These are phyloP conservation scores for Solanum arcanum DNA, from an alignment of 257 asterid genomes.

Conservation along the genomic window DNA sequence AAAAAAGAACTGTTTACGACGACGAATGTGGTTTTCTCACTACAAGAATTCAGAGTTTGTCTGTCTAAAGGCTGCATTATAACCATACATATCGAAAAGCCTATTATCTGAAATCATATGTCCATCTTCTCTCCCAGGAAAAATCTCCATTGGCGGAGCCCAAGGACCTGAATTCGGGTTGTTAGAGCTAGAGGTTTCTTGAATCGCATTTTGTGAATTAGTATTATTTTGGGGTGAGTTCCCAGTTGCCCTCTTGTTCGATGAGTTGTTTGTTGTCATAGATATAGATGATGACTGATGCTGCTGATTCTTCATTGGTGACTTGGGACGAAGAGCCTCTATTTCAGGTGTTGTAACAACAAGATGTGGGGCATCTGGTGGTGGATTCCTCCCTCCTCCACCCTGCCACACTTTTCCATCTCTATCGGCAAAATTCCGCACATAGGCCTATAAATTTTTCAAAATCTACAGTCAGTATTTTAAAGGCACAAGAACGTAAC, in stretches of 20 bases:
- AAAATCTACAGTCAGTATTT: constrained; percentile 3
- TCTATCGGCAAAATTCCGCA: constrained; percentile 54
- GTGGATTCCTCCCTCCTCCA: constrained; percentile 96
- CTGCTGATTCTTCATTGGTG: constrained; percentile 97
- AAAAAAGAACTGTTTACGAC: background rate
- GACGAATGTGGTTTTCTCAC: background rate
- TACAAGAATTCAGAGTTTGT: constrained; percentile 37
- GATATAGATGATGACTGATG: constrained; percentile 47
- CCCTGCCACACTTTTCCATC: constrained; percentile 97
- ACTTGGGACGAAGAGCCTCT: constrained; percentile 87
- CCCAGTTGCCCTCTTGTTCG: constrained; percentile 50
- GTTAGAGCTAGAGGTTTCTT: constrained; percentile 48
- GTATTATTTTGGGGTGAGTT: constrained; percentile 49
- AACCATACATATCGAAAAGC: constrained; percentile 47
- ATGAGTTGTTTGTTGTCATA: constrained; percentile 49
- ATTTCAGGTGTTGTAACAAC: constrained; percentile 89
- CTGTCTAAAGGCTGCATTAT: constrained; percentile 38
- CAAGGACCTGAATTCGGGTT: constrained; percentile 51
- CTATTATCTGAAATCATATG: constrained; percentile 36
- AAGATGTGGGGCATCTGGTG: constrained; percentile 96
- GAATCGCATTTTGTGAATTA: constrained; percentile 33
- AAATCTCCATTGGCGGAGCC: constrained; percentile 42
- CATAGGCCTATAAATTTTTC: constrained; percentile 41
- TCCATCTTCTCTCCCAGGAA: constrained; percentile 45
- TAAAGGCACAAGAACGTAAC: background rate